phyloP scores from a whole-genome alignment of 2,329 filamentous ascomycete genomes.

The Tolypocladium tundrense region DNA sequence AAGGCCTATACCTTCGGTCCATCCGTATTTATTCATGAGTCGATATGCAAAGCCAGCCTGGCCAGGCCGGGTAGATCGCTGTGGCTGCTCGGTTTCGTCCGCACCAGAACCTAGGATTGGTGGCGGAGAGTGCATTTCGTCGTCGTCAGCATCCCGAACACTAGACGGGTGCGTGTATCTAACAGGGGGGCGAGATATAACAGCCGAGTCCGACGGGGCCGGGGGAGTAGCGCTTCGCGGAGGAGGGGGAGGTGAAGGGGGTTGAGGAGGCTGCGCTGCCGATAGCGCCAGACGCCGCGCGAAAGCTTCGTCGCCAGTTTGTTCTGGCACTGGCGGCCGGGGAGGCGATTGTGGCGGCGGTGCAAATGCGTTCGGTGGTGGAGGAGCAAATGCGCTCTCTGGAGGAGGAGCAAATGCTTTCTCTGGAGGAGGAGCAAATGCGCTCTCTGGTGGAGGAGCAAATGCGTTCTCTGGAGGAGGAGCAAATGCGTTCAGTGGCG shows the following conservation, averaged over 20 bases:
- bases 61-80: conserved; percentile 58
- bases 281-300: conserved; percentile 51
- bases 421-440: conserved; percentile 13
- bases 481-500: conserved; percentile 29
- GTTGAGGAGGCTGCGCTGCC: conserved; percentile 24
- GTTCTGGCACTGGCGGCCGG: conserved; percentile 40
- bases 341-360: conserved; percentile 42
- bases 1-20: conserved; percentile 78
- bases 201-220: conserved; percentile 35
- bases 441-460: conserved; percentile 45
- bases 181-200: conserved; percentile 69
- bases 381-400: conserved; percentile 50
- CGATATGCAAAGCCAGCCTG: conserved; percentile 79
- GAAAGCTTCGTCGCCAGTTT: conserved; percentile 61
- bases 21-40: conserved; percentile 89
- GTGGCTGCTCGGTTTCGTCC: conserved; percentile 26
- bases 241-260: conserved; percentile 14
- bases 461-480: conserved; percentile 37
- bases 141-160: conserved; percentile 22
- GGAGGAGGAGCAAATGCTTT: conserved; percentile 25
- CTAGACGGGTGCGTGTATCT: conserved; percentile 44
- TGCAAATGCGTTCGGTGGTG: conserved; percentile 44
- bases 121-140: conserved; percentile 30
- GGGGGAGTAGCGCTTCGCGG: conserved; percentile 20
- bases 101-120: conserved; percentile 37